Evolutionary conservation across 371 early-diverging fungal species (phyloP), one percentile per base, ranked within the genome.

Genomic region (Actinomortierella wolfii): DNA sequence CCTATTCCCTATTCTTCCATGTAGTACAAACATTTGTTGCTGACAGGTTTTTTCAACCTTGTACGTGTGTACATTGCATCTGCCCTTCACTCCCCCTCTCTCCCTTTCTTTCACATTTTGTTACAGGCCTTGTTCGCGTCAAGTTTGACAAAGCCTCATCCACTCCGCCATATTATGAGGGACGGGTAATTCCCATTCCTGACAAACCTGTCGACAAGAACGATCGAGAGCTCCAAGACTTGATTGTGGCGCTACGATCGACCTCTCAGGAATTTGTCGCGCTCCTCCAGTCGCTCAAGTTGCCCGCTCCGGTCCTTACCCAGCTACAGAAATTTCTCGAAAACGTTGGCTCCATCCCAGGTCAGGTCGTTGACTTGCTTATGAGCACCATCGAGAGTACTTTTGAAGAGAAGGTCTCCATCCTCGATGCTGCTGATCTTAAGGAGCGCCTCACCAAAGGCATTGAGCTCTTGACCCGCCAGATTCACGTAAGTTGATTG

Each of bases 301-400:
- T 88, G 56, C 89, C 89, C n/a, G 80, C 86, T 9, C 78, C 84
- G 6, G 78, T 90, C 14, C 68, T 89, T 20, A 78, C 80, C 8
- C 90, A 91, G 51, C 79, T 92, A 17, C 76, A 82, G 23, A 84
- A 87, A 57, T 81, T 91, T 51, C 81, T 92, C 40, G 87, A 89
- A 45, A 84, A 81, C 29, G 66, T 71, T 13, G 28, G 47, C 2
- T 81, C 83, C 1, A 67, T 85, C 23, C 83, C 90, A 14, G 83
- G 84, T 0, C 81, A 83, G 14, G 75, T 94, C 41, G 89, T 91
- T 0, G 92, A 94, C 64, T 67, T 92, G 42, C 78, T 92, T 20
- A 85, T 88, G 20, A 86, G 84, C 51, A 86, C 90, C 54, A 87
- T 92, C 52, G 92, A 92, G 54, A 78, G 86, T 0, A 80, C 86